phyloP scores from a whole-genome alignment of 1,139 yeast species.

The Zhuliangozyma blackwelliae region DNA sequence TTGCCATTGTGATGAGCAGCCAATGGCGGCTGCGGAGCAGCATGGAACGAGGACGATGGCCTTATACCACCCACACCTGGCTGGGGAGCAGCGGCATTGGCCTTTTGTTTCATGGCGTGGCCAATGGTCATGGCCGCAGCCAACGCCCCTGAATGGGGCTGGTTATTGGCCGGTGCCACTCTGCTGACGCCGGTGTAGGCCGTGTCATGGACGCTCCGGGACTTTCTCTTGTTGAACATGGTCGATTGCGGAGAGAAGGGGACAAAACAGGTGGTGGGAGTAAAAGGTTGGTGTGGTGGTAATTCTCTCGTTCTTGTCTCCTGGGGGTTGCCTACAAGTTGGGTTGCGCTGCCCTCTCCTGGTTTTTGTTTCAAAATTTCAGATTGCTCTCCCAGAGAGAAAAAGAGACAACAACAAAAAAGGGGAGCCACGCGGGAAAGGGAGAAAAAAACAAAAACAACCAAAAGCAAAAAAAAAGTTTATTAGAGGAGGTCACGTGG shows the following conservation, averaged over 20 bases:
- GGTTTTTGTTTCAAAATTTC: too few relatives aligned
- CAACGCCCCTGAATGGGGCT: constrained; percentile 39
- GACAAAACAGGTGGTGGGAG: not conserved
- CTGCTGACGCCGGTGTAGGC: constrained; percentile 47
- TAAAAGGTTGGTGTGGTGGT: too few relatives aligned
- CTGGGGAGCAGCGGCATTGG: constrained; percentile 2
- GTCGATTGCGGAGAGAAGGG: not conserved
- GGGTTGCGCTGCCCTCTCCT: too few relatives aligned
- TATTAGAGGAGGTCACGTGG: too few relatives aligned
- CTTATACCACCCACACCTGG: constrained; percentile 9
- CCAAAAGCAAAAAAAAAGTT: too few relatives aligned
- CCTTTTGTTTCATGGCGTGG: constrained; percentile 13
- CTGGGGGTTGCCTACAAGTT: too few relatives aligned
- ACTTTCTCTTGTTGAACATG: constrained; percentile 21
- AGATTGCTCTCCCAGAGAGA: too few relatives aligned
- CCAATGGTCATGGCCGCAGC: constrained; percentile 49
- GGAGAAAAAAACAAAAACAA: too few relatives aligned
- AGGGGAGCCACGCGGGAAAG: too few relatives aligned
- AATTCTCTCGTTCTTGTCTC: not conserved
- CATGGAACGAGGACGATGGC: constrained; percentile 1
- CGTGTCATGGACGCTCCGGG: constrained; percentile 28
- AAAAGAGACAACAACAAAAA: too few relatives aligned
- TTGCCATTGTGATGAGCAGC: not conserved
- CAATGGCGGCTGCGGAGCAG: constrained; percentile 1
- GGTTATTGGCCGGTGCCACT: constrained; percentile 26